phyloP scores from a whole-genome alignment of 148 eudicot genomes.

The Fagopyrum esculentum region DNA sequence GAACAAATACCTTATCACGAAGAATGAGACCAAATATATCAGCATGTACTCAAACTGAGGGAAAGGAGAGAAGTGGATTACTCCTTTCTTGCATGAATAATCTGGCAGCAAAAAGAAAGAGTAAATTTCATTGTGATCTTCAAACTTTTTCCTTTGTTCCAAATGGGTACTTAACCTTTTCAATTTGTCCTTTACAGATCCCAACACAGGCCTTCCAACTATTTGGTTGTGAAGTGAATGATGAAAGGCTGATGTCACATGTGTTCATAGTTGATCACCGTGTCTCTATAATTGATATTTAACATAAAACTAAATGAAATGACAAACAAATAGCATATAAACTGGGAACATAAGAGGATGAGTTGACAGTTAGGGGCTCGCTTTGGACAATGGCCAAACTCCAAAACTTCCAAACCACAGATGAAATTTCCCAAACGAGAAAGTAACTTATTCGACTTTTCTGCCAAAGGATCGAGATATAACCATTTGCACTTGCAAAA shows the following conservation, averaged over 20 bases:
- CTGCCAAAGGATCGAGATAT: not conserved
- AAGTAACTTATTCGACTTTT: not conserved
- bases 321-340: not conserved
- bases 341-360: not conserved
- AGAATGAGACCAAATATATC: constrained; percentile 18
- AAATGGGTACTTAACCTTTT: not conserved
- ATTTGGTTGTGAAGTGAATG: not conserved
- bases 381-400: not conserved
- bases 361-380: not conserved
- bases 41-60: not conserved
- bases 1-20: constrained; percentile 73
- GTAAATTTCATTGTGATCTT: not conserved
- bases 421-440: not conserved
- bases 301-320: not conserved
- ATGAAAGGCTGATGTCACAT: not conserved
- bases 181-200: not conserved
- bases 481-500: not conserved
- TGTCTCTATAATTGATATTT: not conserved
- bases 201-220: not conserved
- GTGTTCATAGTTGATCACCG: not conserved
- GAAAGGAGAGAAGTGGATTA: not conserved
- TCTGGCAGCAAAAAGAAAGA: not conserved
- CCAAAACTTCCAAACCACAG: not conserved
- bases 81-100: not conserved
- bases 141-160: not conserved